Evolutionary conservation across 345 rosid genomes (phyloP), one percentile per base, ranked within the genome.

Genomic region (Camelina hispida): DNA sequence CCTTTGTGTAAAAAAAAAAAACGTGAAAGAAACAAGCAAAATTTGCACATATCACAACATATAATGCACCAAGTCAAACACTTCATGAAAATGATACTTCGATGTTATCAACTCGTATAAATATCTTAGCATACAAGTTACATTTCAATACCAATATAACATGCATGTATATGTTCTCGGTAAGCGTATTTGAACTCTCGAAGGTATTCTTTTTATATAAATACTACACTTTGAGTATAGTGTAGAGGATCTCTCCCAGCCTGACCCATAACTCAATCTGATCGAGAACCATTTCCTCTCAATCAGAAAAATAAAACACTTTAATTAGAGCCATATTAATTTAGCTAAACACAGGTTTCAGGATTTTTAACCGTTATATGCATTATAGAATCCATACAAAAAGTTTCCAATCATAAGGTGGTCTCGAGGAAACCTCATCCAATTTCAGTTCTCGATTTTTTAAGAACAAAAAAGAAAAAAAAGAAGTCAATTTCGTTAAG

Each of bases 401-500:
- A 61, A 42, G 11, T 62, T 22, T 43, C 68, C 15, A 48, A 18
- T 18, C 16, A 12, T 50, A n/a, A 7, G 17, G 47, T 46, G 16
- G 11, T 9, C 9, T 35, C 22, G 10, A 53, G 37, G 15, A 67
- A 53, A 44, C 51, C 53, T 42, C 57, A 62, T 14, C 7, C 8
- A 54, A 3, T 63, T 55, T 38, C 12, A 50, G 66, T 69, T 62
- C 23, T 35, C 18, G 46, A 28, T 63, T 50, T 62, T 37, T 25
- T 62, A 46, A 12, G 46, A 52, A 51, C 34, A 51, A 40, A 20
- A 38, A 38, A 22, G 11, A 22, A 30, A 35, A 47, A 28, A 55
- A 68, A 77, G 76, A 68, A 77, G 76, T 63, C 80, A 77, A 77
- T 10, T 70, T 69, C 22, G 60, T 46, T 16, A 55, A 62, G 53